Evolutionary conservation across 1,284 basidiomycete species (phyloP), one percentile per base, ranked within the genome.

Genomic region (Xanthoconium separans): DNA sequence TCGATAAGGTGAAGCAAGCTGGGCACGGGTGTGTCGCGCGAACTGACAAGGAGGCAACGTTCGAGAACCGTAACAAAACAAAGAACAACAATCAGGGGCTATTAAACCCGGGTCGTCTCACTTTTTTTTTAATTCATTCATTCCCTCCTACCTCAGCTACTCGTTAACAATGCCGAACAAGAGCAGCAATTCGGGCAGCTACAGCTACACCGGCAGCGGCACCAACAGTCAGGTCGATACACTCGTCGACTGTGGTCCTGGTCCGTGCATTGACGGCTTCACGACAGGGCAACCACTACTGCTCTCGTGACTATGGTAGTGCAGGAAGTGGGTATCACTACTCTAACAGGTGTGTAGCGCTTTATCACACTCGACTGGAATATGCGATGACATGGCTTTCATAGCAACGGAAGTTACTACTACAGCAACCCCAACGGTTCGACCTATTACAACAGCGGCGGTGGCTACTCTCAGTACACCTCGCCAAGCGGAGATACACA

Each of bases 391-490:
- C 34, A 5, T 3, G 31, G 16, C 36, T 39, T 47, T 24, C 18
- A 45, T 59, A 83, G 80, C 29, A 58, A 85, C 54, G 80, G 79
- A 4, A 78, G 77, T 55, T 85, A 84, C 70, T 84, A 84, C 60
- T 85, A 85, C 69, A 61, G 58, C 52, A 85, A 85, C 71, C 73
- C 82, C 33, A 73, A 85, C 51, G 80, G 81, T 0, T 84, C 82
- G 1, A 84, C 73, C 3, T 85, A 86, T 61, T 77, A 84, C 62
- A 78, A 84, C 65, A 73, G 41, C 42, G 81, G 80, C 2, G 51
- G 20, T 8, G 83, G 83, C 0, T 70, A 72, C 54, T 68, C 79
- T 16, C 69, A 76, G 57, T 83, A 84, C 65, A 84, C 80, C 2
- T 70, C 80, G 5, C 75, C 81, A 13, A 72, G 69, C 18, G 82